Base-by-base conservation (phyloP, 371 early-diverging fungal species). In the Mortierella sp. region DNA sequence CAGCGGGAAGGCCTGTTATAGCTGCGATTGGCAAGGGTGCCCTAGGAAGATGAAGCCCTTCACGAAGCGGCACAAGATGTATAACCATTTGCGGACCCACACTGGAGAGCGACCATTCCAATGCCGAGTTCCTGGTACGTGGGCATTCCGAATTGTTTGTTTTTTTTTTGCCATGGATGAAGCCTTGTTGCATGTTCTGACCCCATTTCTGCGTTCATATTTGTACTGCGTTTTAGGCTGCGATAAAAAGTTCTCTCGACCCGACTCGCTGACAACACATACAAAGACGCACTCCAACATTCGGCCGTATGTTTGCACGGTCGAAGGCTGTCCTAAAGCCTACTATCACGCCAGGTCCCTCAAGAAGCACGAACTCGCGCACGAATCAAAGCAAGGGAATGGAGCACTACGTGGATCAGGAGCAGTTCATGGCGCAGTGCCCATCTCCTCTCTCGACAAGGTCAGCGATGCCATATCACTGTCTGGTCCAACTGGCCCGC, bases 221-320 rank as follows among this genome's bases (percentile, higher is more conserved):
- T 69, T 51, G 26, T 48, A 10, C 5, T 26, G 60, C 52, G 26
- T 55, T 63, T 21, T 81, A 76, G 89, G 83, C 8, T 95, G 95
- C 72, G 90, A 85, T 19, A 96, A 96, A 66, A 84, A 85, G 43
- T 96, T 96, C 63, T 91, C 94, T 8, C 82, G 96, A 30, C 94
- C 92, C 42, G 96, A 96, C 72, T 94, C 94, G 7, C 83, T 96
- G 38, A 91, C 93, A 30, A 94, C 95, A 14, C 96, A 96, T 63
- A 84, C 91, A 54, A 93, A 93, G 78, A 95, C 95, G 1, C 96
- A 96, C 74, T 90, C 91, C 16, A 89, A 86, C 50, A 71, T 88
- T 51, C 85, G 90, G 49, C 93, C 93, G 0, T 90, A 82, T 66
- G 72, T 83, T 23, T 93, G 93, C 61, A 60, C 81, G 18, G 63